Percentiles rank a stretch among this genome's conserved stretches.
These are phyloP conservation scores for Fusarium bulbicola DNA, from an alignment of 2,329 filamentous ascomycete genomes.

Conservation along the genomic window DNA sequence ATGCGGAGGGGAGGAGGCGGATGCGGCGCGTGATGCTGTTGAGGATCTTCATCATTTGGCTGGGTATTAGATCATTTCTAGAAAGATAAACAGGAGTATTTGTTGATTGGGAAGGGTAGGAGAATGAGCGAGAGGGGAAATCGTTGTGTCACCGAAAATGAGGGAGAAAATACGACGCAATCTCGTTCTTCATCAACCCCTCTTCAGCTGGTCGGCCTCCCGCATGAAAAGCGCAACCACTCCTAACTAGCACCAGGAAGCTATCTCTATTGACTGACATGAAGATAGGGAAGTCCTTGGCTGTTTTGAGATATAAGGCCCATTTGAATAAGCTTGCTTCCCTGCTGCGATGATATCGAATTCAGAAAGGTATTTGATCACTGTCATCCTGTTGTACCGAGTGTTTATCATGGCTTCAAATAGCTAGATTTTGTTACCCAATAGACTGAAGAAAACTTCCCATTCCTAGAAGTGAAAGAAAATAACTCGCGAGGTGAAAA, in stretches of 20 bases:
- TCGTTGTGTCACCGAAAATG: background rate
- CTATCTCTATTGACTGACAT: fast-evolving
- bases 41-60: background rate
- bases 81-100: fast-evolving
- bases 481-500: background rate
- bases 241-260: background rate
- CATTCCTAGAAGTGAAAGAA: background rate
- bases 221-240: background rate
- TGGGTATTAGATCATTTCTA: fast-evolving
- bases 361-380: background rate
- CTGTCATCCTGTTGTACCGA: fast-evolving
- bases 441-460: background rate
- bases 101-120: fast-evolving
- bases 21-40: background rate
- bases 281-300: background rate
- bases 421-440: background rate
- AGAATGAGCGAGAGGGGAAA: background rate
- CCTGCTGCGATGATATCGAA: too few relatives aligned
- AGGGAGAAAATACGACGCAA: background rate
- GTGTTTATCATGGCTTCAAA: background rate
- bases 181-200: background rate
- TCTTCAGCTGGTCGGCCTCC: constrained; percentile 22
- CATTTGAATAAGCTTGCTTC: fast-evolving
- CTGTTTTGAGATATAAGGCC: background rate
- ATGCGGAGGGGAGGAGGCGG: background rate